A percentile compares a stretch with the other conserved stretches of the same genome.
These are phyloP conservation scores for Saccharomyces hybrid DNA, from an alignment of 1,139 yeast genomes.

Conservation along the genomic window DNA sequence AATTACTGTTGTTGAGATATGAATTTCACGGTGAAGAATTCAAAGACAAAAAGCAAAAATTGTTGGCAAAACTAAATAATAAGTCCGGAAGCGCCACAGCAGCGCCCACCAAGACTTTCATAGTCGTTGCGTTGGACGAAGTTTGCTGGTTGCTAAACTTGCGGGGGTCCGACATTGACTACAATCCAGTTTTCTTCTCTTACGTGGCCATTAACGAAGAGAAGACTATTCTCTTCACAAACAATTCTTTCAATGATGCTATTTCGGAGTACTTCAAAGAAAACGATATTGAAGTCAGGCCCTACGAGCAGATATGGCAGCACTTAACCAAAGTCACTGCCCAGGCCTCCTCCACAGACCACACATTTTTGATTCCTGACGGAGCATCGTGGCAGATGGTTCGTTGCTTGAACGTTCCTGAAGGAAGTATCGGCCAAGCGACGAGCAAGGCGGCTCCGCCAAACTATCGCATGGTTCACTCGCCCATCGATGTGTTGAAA, in stretches of 20 bases:
- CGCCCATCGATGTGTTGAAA: slow-evolving; percentile 65
- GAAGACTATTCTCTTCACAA: slow-evolving; percentile 56
- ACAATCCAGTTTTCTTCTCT: slow-evolving; percentile 85
- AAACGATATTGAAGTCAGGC: slow-evolving; percentile 40
- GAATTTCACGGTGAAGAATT: slow-evolving; percentile 45
- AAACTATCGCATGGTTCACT: slow-evolving; percentile 42
- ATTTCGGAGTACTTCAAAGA: slow-evolving; percentile 28
- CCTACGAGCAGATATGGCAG: slow-evolving; percentile 54
- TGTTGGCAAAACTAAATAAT: slow-evolving; percentile 31
- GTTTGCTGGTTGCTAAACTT: slow-evolving; percentile 88
- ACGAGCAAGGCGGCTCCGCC: slow-evolving; percentile 35
- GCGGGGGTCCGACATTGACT: slow-evolving; percentile 79
- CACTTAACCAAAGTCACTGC: slow-evolving; percentile 34
- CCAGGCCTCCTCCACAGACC: slow-evolving; percentile 4
- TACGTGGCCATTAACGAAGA: slow-evolving; percentile 57
- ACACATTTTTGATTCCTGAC: slow-evolving; percentile 51
- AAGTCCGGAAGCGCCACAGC: slow-evolving; percentile 30
- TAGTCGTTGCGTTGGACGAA: slow-evolving; percentile 76
- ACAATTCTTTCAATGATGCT: slow-evolving; percentile 33
- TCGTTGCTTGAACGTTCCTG: slow-evolving; percentile 24
- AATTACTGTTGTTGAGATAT: slow-evolving; percentile 40
- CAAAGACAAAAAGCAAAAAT: slow-evolving; percentile 34
- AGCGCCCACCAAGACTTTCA: slow-evolving; percentile 31
- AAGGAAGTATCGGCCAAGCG: neutral
- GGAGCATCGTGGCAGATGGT: slow-evolving; percentile 79